Evolutionary conservation across 2,329 filamentous ascomycete species (phyloP).

Genomic region (Phyllosticta citrichinensis): DNA sequence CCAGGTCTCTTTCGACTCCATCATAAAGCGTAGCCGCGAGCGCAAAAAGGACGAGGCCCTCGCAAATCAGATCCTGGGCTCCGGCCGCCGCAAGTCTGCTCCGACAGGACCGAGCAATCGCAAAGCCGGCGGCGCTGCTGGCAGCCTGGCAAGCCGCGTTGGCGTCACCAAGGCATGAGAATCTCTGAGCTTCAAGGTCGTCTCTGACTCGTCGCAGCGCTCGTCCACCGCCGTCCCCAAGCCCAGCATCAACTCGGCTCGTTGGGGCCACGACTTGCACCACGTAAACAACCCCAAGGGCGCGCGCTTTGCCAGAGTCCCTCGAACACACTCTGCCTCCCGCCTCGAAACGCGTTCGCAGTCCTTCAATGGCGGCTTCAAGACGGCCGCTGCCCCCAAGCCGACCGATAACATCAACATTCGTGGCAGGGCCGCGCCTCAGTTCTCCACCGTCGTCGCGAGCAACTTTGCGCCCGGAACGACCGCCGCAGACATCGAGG

Average conservation of each 20-base stretch:
- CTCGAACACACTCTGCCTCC: slow-evolving; percentile 29
- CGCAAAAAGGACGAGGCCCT: slow-evolving; percentile 62
- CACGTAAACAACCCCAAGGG: slow-evolving; percentile 24
- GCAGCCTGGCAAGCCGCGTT: slow-evolving; percentile 54
- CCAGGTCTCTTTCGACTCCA: slow-evolving; percentile 9
- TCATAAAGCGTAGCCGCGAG: slow-evolving; percentile 38
- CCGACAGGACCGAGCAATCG: slow-evolving; percentile 40
- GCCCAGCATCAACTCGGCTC: slow-evolving; percentile 42
- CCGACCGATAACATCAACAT: slow-evolving; percentile 52
- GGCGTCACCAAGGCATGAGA: slow-evolving; percentile 58
- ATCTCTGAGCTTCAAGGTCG: background rate
- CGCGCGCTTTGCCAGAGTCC: slow-evolving; percentile 23
- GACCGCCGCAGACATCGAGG: slow-evolving; percentile 72
- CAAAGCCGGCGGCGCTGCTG: background rate
- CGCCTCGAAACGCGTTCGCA: slow-evolving; percentile 32
- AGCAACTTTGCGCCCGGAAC: slow-evolving; percentile 78
- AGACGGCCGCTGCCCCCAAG: slow-evolving; percentile 18
- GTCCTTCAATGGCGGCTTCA: slow-evolving; percentile 16
- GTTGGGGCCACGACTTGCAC: slow-evolving; percentile 66
- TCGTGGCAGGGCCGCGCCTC: slow-evolving; percentile 42
- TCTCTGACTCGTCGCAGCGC: slow-evolving; percentile 16
- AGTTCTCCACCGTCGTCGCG: slow-evolving; percentile 54
- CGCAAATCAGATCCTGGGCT: slow-evolving; percentile 62
- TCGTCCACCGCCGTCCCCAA: slow-evolving; percentile 10
- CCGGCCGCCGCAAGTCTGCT: slow-evolving; percentile 47